Conservation (phyloP, 768 basidiomycete genomes). For the Russula vinacea region DNA sequence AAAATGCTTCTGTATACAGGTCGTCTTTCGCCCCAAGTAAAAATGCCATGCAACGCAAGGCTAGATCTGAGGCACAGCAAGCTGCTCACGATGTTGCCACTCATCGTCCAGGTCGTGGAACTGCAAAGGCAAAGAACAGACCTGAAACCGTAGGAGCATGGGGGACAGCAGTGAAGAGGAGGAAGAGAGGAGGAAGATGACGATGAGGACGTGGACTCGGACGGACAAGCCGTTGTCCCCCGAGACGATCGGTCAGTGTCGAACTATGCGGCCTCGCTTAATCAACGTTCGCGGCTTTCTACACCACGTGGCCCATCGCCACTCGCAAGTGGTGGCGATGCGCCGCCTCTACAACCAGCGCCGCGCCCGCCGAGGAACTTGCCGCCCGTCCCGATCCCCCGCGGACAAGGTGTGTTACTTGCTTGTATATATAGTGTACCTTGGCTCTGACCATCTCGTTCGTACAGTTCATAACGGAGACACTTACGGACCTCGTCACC, state of each 20-base stretch:
- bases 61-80: conserved; percentile 79
- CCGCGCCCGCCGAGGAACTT: conserved; percentile 30
- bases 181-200: conserved; percentile 70
- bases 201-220: conserved; percentile 63
- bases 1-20: conserved; percentile 47
- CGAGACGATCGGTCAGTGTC: conserved; percentile 28
- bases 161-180: conserved; percentile 81
- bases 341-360: conserved; percentile 9
- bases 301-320: conserved; percentile 28
- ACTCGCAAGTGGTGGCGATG: conserved; percentile 13
- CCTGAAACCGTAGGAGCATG: conserved; percentile 45
- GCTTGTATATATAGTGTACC: not conserved
- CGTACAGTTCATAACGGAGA: conserved; percentile 41
- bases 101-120: conserved; percentile 65
- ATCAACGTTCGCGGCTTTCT: conserved; percentile 19
- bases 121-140: conserved; percentile 43
- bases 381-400: conserved; percentile 29
- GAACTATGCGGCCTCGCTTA: conserved; percentile 24
- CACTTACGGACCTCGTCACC: conserved; percentile 46
- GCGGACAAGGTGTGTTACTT: conserved; percentile 22
- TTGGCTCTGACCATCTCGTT: conserved; percentile 3
- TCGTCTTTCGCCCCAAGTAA: conserved; percentile 89
- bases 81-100: conserved; percentile 76
- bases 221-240: conserved; percentile 41
- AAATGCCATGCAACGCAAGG: conserved; percentile 80